Conservation (phyloP, 129 eudicot species). For the Helichrysum umbraculigerum region DNA sequence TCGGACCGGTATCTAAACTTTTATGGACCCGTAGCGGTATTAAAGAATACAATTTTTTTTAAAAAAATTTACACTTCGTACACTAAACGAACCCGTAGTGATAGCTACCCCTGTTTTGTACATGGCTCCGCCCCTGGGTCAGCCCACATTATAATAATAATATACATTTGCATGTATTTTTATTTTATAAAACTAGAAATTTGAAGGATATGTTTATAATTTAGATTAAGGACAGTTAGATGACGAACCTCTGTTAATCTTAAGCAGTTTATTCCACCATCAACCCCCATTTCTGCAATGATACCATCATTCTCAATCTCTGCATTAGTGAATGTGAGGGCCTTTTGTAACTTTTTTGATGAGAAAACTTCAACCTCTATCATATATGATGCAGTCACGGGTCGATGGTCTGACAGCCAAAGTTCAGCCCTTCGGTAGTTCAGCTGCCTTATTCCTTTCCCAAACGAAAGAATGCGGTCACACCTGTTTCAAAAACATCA, state of each 20-base stretch:
- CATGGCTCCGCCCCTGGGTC: no score
- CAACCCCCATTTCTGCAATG: constrained; percentile 31
- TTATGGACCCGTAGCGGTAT: no score
- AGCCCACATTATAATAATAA: not conserved
- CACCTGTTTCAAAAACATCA: constrained; percentile 54
- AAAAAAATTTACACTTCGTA: no score
- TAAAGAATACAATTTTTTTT: no score
- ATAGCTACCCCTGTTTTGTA: no score
- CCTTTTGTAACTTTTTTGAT: constrained; percentile 73
- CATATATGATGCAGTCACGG: constrained; percentile 71
- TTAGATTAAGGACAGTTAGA: not conserved
- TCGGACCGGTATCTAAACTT: no score
- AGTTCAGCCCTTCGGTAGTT: constrained; percentile 69
- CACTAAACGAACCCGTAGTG: no score
- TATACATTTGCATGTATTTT: not conserved
- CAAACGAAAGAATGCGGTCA: constrained; percentile 82
- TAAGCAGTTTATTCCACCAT: constrained; percentile 40
- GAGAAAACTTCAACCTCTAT: constrained; percentile 88
- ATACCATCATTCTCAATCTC: constrained; percentile 62
- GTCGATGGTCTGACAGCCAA: constrained; percentile 88
- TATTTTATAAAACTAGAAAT: not conserved
- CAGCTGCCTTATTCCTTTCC: constrained; percentile 73
- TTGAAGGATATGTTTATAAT: not conserved
- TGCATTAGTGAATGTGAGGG: constrained; percentile 88
- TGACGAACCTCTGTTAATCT: constrained; percentile 53